Evolutionary conservation across 345 rosid species (phyloP).

Genomic region (Eucalyptus sideroxylon): DNA sequence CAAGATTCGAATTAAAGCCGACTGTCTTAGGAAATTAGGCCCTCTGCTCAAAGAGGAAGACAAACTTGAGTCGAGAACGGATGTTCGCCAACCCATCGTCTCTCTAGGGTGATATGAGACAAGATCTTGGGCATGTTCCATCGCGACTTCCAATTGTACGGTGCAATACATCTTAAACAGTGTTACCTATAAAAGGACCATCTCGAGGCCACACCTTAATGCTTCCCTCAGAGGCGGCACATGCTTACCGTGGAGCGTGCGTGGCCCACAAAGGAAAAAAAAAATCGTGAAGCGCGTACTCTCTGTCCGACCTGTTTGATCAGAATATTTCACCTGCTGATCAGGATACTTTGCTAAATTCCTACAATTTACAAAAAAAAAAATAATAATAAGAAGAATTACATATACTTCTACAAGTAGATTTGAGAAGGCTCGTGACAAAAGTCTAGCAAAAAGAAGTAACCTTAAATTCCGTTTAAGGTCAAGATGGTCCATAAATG

Average conservation of each 20-base stretch:
- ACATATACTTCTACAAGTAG: background rate
- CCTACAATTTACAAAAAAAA: no score
- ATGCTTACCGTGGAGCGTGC: background rate
- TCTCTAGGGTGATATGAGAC: background rate
- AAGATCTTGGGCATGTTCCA: background rate
- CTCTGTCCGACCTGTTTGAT: background rate
- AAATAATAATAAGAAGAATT: rapidly evolving
- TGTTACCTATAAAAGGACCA: background rate
- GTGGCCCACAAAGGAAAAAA: background rate
- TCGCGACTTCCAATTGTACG: no score
- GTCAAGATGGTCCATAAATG: background rate
- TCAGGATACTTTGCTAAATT: background rate
- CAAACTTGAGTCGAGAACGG: background rate
- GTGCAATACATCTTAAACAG: background rate
- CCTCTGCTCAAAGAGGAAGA: background rate
- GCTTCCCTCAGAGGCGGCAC: background rate
- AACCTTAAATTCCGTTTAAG: background rate
- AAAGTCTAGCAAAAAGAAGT: background rate
- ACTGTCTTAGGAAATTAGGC: background rate
- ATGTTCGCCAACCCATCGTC: background rate
- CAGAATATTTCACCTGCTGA: background rate
- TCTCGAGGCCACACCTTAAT: background rate
- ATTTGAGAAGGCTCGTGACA: background rate
- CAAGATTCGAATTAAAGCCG: background rate
- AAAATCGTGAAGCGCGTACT: background rate